Conservation (phyloP, 257 asterid genomes). For the Coffea eugenioides region DNA sequence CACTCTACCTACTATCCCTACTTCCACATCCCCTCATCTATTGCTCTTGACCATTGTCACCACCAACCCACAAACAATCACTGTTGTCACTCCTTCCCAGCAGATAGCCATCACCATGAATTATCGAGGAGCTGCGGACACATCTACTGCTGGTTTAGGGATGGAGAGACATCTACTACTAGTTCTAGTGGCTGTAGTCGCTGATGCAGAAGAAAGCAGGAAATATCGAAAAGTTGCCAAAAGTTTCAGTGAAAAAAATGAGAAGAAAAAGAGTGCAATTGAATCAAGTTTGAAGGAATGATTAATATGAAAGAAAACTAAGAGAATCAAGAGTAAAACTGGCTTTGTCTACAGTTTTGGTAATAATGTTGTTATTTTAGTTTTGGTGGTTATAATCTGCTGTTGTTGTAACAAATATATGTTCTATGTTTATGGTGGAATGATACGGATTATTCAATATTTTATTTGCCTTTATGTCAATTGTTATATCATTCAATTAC, state of each 20-base stretch:
- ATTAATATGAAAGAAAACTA: slow-evolving; percentile 30
- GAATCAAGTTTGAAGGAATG: slow-evolving; percentile 27
- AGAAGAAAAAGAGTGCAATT: slow-evolving; percentile 31
- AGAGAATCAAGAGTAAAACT: slow-evolving; percentile 33
- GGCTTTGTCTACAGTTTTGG: slow-evolving; percentile 8
- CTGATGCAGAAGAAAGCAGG: slow-evolving; percentile 1
- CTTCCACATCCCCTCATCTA: too few species aligned
- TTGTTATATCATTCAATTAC: background rate
- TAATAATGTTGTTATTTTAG: background rate
- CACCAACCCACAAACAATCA: too few species aligned
- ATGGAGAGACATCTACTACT: too few species aligned
- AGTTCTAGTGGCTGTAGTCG: too few species aligned
- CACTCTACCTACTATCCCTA: too few species aligned
- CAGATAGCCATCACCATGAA: too few species aligned
- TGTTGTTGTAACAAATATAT: background rate
- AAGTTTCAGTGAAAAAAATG: slow-evolving; percentile 20
- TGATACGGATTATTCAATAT: background rate
- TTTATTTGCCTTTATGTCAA: background rate
- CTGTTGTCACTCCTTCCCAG: too few species aligned
- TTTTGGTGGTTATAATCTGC: background rate
- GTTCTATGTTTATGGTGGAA: background rate
- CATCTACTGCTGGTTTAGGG: too few species aligned
- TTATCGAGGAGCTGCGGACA: too few species aligned
- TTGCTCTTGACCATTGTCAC: too few species aligned
- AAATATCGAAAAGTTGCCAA: slow-evolving; percentile 18